Evolutionary conservation across 257 asterid species (phyloP), one percentile per base, ranked within the genome.

Genomic region (Rauvolfia tetraphylla): DNA sequence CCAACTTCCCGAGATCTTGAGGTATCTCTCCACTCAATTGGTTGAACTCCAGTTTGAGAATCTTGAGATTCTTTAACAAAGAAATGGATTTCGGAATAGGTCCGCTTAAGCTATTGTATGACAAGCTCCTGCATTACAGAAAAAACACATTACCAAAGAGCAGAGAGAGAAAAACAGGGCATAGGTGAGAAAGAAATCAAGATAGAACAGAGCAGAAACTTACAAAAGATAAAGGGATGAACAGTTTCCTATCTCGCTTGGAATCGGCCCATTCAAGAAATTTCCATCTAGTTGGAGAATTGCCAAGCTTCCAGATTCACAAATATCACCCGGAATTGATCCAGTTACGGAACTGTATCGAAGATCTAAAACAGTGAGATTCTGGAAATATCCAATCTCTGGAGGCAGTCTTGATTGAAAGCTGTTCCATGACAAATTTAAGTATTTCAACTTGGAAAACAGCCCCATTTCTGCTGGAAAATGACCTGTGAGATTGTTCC

Each of bases 231-330:
- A 84, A 71, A 95, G 96, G 3, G 97, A 88, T 31, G 99, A 89
- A 71, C 99, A 95, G 81, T 95, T 90, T 67, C 95, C 97, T 5
- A 95, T 89, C 74, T 89, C 95, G 42, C 80, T 67, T 59, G 99
- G 98, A 72, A 95, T 85, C 5, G 86, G 85, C 31, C 97, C 98
- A 12, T 89, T 84, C 70, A 95, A 81, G 23, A 86, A 82, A 80
- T 95, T 95, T 22, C 89, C 98, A 88, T 95, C 99, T 48, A 95
- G 94, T 77, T 95, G 99, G 76, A 95, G 93, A 54, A 95, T 90
- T 25, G 82, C 88, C 81, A 95, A 79, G 90, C 90, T 91, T 65
- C 95, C 93, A 12, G 99, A 93, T 56, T 87, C 93, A 77, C 98
- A 95, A 17, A 95, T 84, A 76, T 90, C 97, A 25, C 84, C 88